These are phyloP conservation scores for Sindora glabra DNA, from an alignment of 306 rosid species.

Conservation along the genomic window DNA sequence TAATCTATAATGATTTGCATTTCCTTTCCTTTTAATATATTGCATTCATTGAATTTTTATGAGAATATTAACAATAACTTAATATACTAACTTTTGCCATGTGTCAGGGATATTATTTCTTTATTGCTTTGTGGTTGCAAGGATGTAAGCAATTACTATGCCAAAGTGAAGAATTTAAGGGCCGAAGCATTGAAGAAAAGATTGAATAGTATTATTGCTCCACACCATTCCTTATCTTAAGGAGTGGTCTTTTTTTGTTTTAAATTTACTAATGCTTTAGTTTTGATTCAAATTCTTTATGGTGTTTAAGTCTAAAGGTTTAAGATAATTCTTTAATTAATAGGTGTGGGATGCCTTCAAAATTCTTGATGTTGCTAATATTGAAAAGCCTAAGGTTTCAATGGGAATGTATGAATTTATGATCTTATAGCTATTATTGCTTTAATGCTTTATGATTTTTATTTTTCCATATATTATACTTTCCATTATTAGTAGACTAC, in stretches of 20 bases:
- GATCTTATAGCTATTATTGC: not conserved
- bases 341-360: slow-evolving; percentile 77
- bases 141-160: slow-evolving; percentile 37
- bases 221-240: slow-evolving; percentile 56
- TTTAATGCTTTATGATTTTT: not conserved
- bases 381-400: slow-evolving; percentile 50
- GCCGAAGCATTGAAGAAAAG: slow-evolving; percentile 45
- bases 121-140: slow-evolving; percentile 58
- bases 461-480: not conserved
- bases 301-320: not conserved
- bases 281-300: not conserved
- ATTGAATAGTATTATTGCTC: slow-evolving; percentile 38
- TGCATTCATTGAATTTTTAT: no score
- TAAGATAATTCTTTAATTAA: not conserved
- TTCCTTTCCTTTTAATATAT: no score
- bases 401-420: slow-evolving; percentile 31
- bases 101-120: no score
- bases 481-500: slow-evolving; percentile 1
- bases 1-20: no score
- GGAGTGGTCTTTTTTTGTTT: slow-evolving; percentile 24
- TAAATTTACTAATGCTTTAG: not conserved
- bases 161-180: slow-evolving; percentile 22
- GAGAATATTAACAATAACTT: no score
- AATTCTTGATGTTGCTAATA: slow-evolving; percentile 69
- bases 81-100: no score